These are phyloP conservation scores for Ceratobasidium theobromae DNA, from an alignment of 1,284 basidiomycete genomes.

Conservation along the genomic window DNA sequence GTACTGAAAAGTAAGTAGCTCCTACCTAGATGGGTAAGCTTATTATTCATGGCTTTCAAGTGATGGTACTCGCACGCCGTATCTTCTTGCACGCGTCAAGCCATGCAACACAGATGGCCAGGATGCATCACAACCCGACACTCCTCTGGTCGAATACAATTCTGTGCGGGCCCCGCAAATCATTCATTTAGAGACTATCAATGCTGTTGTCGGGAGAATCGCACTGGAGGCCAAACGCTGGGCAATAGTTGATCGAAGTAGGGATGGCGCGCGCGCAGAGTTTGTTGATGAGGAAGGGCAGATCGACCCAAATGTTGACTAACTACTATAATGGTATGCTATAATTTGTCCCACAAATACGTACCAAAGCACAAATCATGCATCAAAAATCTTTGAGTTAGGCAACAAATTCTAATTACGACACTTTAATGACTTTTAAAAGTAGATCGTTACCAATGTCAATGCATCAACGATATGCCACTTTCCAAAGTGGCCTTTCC, in stretches of 20 bases:
- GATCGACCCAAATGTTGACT: too few relatives aligned
- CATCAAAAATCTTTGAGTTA: too few relatives aligned
- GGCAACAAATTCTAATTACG: too few relatives aligned
- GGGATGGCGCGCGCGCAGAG: not conserved
- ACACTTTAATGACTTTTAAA: too few relatives aligned
- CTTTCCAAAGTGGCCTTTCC: too few relatives aligned
- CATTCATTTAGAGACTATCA: not conserved
- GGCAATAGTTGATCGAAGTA: constrained; percentile 2
- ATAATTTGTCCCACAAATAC: too few relatives aligned
- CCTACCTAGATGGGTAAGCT: not conserved
- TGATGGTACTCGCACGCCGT: not conserved
- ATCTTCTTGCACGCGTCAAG: constrained; percentile 4
- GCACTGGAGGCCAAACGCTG: not conserved
- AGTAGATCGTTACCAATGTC: too few relatives aligned
- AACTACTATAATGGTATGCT: too few relatives aligned
- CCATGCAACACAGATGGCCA: not conserved
- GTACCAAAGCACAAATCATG: too few relatives aligned
- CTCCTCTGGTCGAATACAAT: not conserved
- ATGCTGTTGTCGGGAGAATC: not conserved
- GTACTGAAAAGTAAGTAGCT: not conserved
- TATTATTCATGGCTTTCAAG: not conserved
- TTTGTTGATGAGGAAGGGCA: constrained; percentile 22
- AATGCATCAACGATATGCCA: too few relatives aligned
- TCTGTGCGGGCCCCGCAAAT: not conserved
- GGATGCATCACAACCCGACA: not conserved